Evolutionary conservation across 257 asterid genomes (phyloP).

Genomic region (Thymus quinquecostatus): DNA sequence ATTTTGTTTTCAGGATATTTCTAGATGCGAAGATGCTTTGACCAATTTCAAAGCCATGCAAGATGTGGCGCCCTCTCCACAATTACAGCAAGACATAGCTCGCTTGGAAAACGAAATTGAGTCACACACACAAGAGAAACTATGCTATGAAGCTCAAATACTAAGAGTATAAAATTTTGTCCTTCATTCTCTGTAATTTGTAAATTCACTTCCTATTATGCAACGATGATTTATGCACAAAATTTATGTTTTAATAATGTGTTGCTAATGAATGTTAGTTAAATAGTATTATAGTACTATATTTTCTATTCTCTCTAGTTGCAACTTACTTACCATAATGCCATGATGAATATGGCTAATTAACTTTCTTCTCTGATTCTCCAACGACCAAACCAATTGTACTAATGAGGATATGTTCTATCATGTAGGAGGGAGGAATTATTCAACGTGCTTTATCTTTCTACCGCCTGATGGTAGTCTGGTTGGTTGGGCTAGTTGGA

Average conservation of each 20-base stretch:
- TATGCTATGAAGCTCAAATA: conserved; percentile 96
- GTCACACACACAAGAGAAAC: conserved; percentile 73
- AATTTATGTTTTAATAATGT: too few relatives aligned
- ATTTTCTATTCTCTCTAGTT: conserved; percentile 9
- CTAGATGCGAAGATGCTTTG: conserved; percentile 79
- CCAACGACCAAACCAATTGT: conserved; percentile 13
- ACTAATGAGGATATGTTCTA: conserved; percentile 7
- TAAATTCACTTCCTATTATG: not conserved
- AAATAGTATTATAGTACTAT: not conserved
- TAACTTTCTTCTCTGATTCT: conserved; percentile 1
- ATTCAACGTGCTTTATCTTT: conserved; percentile 85
- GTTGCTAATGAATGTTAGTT: too few relatives aligned
- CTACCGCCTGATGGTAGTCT: conserved; percentile 88
- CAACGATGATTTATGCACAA: not conserved
- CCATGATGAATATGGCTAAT: not conserved
- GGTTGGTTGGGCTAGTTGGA: conserved; percentile 85
- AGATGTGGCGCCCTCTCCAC: conserved; percentile 77
- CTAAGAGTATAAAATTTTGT: conserved; percentile 64
- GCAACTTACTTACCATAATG: not conserved
- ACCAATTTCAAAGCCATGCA: conserved; percentile 79
- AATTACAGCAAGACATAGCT: conserved; percentile 76
- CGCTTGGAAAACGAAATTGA: conserved; percentile 87
- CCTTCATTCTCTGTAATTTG: conserved; percentile 7
- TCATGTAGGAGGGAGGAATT: conserved; percentile 77
- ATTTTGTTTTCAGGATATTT: conserved; percentile 71